These are phyloP conservation scores for Elsinoe australis DNA, from an alignment of 2,329 filamentous ascomycete species.

Conservation along the genomic window DNA sequence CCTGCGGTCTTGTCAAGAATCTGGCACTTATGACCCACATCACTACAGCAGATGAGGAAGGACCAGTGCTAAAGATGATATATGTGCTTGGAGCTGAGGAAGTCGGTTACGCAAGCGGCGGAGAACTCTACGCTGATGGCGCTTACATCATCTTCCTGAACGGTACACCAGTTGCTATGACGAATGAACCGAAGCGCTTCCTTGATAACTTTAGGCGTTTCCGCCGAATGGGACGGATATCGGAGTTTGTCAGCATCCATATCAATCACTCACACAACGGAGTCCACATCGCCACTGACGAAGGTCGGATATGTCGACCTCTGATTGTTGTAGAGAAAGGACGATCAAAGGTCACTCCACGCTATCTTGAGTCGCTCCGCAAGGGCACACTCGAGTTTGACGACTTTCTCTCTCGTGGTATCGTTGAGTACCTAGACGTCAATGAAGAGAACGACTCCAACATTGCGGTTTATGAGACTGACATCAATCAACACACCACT, in stretches of 20 bases:
- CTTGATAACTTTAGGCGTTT: constrained; percentile 76
- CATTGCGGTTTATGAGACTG: constrained; percentile 80
- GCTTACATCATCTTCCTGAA: constrained; percentile 91
- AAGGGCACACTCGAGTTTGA: constrained; percentile 84
- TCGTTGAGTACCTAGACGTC: constrained; percentile 94
- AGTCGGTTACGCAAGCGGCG: constrained; percentile 70
- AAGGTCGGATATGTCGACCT: constrained; percentile 91
- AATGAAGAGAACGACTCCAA: constrained; percentile 98
- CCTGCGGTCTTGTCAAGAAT: constrained; percentile 96
- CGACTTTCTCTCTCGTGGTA: constrained; percentile 79
- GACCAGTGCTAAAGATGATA: constrained; percentile 76
- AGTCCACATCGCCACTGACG: constrained; percentile 92
- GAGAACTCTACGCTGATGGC: constrained; percentile 76
- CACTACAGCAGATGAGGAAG: constrained; percentile 91
- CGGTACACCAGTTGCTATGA: constrained; percentile 85
- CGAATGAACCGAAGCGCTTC: constrained; percentile 78
- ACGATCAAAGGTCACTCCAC: constrained; percentile 68
- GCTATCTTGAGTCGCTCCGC: constrained; percentile 73
- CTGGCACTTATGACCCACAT: constrained; percentile 98
- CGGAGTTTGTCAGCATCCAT: constrained; percentile 92
- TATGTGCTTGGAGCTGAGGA: constrained; percentile 80
- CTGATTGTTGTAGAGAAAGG: constrained; percentile 91
- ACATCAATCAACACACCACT: constrained; percentile 75
- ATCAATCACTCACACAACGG: constrained; percentile 89
- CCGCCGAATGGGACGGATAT: constrained; percentile 82